A percentile compares a stretch with the other conserved stretches of the same genome.
These are phyloP conservation scores for Xylaria cubensis DNA, from an alignment of 495 filamentous ascomycete species.

Conservation along the genomic window DNA sequence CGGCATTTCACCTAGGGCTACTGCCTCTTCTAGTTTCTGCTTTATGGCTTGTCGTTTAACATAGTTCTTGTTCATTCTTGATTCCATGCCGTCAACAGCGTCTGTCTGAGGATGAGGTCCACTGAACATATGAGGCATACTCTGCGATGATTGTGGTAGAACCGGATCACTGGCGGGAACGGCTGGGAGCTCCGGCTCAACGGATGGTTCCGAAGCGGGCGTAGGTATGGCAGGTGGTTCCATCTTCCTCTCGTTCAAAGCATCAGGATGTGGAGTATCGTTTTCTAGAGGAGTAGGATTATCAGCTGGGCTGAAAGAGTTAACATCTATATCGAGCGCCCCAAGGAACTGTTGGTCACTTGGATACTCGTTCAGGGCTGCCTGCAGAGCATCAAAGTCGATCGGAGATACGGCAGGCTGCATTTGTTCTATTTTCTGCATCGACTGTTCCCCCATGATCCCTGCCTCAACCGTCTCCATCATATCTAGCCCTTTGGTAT, in stretches of 20 bases:
- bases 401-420: constrained; percentile 33
- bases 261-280: constrained; percentile 9
- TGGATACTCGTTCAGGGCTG: constrained; percentile 39
- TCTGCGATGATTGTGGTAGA: constrained; percentile 52
- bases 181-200: constrained; percentile 45
- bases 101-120: constrained; percentile 44
- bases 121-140: constrained; percentile 56
- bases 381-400: constrained; percentile 47
- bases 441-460: constrained; percentile 3
- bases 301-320: constrained; percentile 21
- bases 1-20: constrained; percentile 76
- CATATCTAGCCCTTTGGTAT: constrained; percentile 19
- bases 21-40: constrained; percentile 67
- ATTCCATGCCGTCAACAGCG: constrained; percentile 35
- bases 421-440: constrained; percentile 6
- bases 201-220: constrained; percentile 21
- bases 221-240: constrained; percentile 29
- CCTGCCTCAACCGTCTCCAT: background rate
- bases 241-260: constrained; percentile 20
- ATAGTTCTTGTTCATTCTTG: constrained; percentile 53
- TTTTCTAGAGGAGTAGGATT: constrained; percentile 19
- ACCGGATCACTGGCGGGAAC: constrained; percentile 65
- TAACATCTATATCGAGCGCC: constrained; percentile 12
- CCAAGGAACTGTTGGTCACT: constrained; percentile 29
- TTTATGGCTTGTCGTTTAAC: constrained; percentile 67